A percentile compares a stretch with the other conserved stretches of the same genome.
Evolutionary conservation across 2,329 filamentous ascomycete genomes (phyloP).

Genomic region (Metarhizium brunneum): DNA sequence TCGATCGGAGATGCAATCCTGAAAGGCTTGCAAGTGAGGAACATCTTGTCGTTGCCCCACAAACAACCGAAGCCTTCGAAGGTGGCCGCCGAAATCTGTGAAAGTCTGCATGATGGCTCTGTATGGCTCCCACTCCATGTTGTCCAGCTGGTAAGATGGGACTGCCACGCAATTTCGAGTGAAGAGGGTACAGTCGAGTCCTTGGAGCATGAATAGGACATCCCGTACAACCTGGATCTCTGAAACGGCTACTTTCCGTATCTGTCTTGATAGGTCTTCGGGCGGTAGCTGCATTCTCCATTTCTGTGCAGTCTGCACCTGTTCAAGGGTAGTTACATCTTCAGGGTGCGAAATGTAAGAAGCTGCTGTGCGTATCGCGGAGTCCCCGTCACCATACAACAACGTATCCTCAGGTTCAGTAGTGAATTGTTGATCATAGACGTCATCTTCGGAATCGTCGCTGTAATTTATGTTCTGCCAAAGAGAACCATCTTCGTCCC

Average conservation of each 20-base stretch:
- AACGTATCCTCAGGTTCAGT: conserved; percentile 26
- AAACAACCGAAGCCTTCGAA: conserved; percentile 38
- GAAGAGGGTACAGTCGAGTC: conserved; percentile 68
- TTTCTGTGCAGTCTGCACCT: conserved; percentile 22
- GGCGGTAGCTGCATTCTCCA: conserved; percentile 27
- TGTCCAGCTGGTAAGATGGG: conserved; percentile 34
- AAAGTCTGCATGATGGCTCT: conserved; percentile 37
- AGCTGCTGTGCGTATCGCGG: conserved; percentile 15
- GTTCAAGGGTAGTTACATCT: conserved; percentile 21
- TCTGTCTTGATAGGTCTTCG: conserved; percentile 21
- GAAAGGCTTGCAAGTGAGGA: conserved; percentile 62
- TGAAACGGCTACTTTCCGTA: conserved; percentile 41
- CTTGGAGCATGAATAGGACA: conserved; percentile 75
- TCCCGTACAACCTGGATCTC: conserved; percentile 71
- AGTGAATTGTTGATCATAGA: conserved; percentile 24
- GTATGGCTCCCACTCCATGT: conserved; percentile 41
- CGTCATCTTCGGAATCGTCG: conserved; percentile 51
- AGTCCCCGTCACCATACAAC: conserved; percentile 20
- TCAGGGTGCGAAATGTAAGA: conserved; percentile 26
- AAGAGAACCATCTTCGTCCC: conserved; percentile 54
- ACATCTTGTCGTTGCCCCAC: conserved; percentile 33
- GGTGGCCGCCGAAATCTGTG: conserved; percentile 35
- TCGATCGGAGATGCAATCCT: conserved; percentile 49
- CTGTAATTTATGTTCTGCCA: conserved; percentile 65
- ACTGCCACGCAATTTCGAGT: conserved; percentile 28